A percentile compares a stretch with the other conserved stretches of the same genome.
Conservation (phyloP, 2,329 filamentous ascomycete species). For the Coniosporium tulheliwenetii region DNA sequence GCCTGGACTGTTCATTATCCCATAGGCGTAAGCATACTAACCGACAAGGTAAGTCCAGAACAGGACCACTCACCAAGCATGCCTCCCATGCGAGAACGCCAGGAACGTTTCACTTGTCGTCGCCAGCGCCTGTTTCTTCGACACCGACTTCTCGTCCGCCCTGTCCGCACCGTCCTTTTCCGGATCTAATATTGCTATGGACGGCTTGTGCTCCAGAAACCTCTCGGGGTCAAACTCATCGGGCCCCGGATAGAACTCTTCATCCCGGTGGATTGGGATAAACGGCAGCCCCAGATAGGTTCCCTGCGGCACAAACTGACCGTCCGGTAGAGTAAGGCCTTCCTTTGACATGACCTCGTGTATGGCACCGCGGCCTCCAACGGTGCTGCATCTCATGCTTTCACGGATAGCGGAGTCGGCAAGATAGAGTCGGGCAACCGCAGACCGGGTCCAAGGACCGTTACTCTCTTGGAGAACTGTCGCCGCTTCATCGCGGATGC, state of each 20-base stretch:
- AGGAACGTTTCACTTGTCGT: constrained; percentile 13
- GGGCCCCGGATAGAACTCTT: constrained; percentile 12
- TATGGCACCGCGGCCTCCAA: constrained; percentile 7
- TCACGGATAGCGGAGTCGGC: constrained; percentile 16
- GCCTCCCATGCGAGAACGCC: constrained; percentile 13
- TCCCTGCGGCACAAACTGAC: constrained; percentile 8
- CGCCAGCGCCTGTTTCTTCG: constrained; percentile 6
- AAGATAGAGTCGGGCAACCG: constrained; percentile 10
- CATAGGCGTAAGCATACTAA: not conserved
- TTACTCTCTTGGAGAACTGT: constrained; percentile 5
- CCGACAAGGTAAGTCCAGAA: not conserved
- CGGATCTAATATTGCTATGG: no score
- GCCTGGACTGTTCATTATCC: constrained; percentile 13
- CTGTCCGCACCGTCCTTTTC: not conserved
- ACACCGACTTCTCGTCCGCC: not conserved
- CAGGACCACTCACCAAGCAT: constrained; percentile 10
- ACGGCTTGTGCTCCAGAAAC: constrained; percentile 6
- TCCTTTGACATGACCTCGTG: constrained; percentile 12
- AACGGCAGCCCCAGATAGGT: constrained; percentile 8
- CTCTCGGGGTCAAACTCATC: constrained; percentile 15
- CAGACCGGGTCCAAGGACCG: constrained; percentile 9
- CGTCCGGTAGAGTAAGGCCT: constrained; percentile 13
- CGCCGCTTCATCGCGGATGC: constrained; percentile 13
- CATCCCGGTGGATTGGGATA: constrained; percentile 12
- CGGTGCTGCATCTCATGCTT: constrained; percentile 11